These are phyloP conservation scores for Dalechampia spathulata DNA, from an alignment of 441 rosid species.

Conservation along the genomic window DNA sequence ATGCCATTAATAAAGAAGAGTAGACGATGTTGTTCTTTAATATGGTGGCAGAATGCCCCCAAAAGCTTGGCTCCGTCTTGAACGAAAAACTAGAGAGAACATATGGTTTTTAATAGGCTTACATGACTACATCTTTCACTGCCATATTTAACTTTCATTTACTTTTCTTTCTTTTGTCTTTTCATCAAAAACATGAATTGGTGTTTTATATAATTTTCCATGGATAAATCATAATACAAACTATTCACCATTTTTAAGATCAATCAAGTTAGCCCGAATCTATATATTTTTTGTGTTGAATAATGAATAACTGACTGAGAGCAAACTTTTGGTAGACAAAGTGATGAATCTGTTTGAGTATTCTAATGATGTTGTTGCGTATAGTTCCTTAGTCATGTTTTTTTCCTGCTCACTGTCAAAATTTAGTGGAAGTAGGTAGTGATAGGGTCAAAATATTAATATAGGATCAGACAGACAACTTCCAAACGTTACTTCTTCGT, in stretches of 20 bases:
- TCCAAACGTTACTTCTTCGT: constrained; percentile 32
- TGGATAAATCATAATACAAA: no score
- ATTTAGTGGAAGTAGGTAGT: not conserved
- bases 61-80: constrained; percentile 18
- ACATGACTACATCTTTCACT: constrained; percentile 13
- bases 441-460: constrained; percentile 19
- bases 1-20: constrained; percentile 29
- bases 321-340: not conserved
- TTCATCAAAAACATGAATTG: not conserved
- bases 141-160: constrained; percentile 17
- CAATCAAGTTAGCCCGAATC: no score
- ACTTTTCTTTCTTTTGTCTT: not conserved
- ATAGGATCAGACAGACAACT: constrained; percentile 40
- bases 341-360: no score
- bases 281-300: no score
- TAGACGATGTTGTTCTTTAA: not conserved
- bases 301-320: not conserved
- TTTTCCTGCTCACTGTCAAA: not conserved
- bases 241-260: no score
- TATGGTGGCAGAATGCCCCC: no score
- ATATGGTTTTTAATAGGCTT: constrained; percentile 5
- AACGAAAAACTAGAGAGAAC: constrained; percentile 24
- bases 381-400: not conserved
- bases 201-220: no score
- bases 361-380: no score